Evolutionary conservation across 495 filamentous ascomycete species (phyloP), one percentile per base, ranked within the genome.

Genomic region (Aspergillus biplanus): DNA sequence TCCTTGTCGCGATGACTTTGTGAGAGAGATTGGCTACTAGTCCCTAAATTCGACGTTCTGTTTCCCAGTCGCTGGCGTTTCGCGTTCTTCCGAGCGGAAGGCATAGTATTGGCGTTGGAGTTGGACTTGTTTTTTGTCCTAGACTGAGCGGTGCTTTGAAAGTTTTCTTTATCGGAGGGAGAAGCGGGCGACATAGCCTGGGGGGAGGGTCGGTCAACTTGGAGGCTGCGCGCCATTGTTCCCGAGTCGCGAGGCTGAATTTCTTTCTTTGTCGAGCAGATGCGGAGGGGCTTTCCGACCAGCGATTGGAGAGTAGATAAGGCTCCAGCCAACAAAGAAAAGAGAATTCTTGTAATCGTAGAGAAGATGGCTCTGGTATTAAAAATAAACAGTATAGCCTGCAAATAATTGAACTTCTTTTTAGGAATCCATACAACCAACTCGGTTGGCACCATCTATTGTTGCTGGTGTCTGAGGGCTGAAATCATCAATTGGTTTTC

Each of bases 101-200:
- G 33, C 79, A 80, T 78, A 50, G 55, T 60, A 61, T 68, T 52
- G 50, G 50, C 59, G 27, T 56, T 63, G 58, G 55, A 58, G 59
- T 68, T 52, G 50, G 50, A 61, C 27, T 56, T 63, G 58, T 57
- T 74, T 63, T 73, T 72, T 49, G 72, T 73, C 33, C n/a, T 37
- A n/a, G 8, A 52, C 34, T 55, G 62, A 53, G 68, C 3, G 18
- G 67, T 53, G 9, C 46, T 44, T 34, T 57, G 68, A 16, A 60
- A 68, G 64, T 89, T 89, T 65, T 89, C 87, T 67, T 89, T 89
- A 68, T 89, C 87, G 0, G 85, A 86, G 64, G 78, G 39, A 67
- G 71, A 63, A 12, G 58, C 64, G 64, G 79, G 27, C 60, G 79
- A 66, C 21, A 81, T 77, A 31, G 74, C 67, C 58, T 74, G 73